These are phyloP conservation scores for Cyanodermella asteris DNA, from an alignment of 2,329 filamentous ascomycete species.

Conservation along the genomic window DNA sequence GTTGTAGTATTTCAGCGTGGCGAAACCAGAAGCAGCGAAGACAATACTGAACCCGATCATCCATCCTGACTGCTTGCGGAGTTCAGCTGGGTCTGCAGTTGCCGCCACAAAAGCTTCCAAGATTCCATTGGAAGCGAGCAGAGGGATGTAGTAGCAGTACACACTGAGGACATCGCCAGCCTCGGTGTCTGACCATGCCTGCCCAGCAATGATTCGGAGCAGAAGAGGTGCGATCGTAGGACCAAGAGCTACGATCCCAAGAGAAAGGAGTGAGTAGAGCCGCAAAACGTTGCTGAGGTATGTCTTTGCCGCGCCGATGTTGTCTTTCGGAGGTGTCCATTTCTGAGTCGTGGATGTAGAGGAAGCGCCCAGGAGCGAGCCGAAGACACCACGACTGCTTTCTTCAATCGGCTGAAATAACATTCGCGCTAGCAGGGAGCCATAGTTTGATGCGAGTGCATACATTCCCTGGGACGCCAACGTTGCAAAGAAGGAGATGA, in stretches of 20 bases:
- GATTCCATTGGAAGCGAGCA: conserved; percentile 78
- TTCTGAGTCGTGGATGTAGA: conserved; percentile 12
- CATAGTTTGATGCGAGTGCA: conserved; percentile 84
- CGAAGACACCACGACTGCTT: conserved; percentile 74
- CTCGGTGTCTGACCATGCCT: conserved; percentile 50
- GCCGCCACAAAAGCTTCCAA: conserved; percentile 83
- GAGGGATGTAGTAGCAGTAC: conserved; percentile 85
- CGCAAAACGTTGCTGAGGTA: conserved; percentile 45
- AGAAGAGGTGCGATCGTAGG: conserved; percentile 54
- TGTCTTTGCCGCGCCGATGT: conserved; percentile 16
- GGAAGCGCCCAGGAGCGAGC: conserved; percentile 43
- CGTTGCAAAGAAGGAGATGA: conserved; percentile 57
- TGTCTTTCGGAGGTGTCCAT: conserved; percentile 6
- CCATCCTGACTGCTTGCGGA: conserved; percentile 58
- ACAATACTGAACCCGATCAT: conserved; percentile 63
- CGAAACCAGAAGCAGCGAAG: conserved; percentile 53
- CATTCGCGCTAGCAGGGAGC: conserved; percentile 66
- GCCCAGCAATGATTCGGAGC: conserved; percentile 54
- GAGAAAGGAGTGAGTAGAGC: conserved; percentile 52
- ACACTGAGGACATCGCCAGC: conserved; percentile 51
- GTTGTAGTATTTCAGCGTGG: conserved; percentile 46
- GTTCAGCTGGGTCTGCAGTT: conserved; percentile 52
- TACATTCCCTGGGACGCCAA: conserved; percentile 75
- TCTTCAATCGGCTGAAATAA: conserved; percentile 93
- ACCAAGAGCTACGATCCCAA: conserved; percentile 46